Evolutionary conservation across 805 yeast species (phyloP), one percentile per base, ranked within the genome.

Genomic region (Pichia deserticola): DNA sequence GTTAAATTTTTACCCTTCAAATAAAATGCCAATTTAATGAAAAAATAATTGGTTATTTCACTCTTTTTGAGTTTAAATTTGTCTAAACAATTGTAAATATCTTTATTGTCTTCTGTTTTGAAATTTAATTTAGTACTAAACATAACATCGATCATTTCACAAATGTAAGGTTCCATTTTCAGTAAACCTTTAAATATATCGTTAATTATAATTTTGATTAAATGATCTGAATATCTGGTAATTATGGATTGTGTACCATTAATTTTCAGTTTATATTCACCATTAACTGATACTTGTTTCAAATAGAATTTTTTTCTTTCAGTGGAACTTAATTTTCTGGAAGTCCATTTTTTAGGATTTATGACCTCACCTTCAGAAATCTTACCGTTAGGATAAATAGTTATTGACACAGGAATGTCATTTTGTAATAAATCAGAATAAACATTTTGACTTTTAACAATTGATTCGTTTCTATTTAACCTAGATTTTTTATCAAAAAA

Each of bases 321-420:
- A 11, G 27, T 9, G 11, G 30, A 33, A 25, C 43, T 43, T 12
- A 53, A 40, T 33, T 45, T 53, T 20, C 34, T 39, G 0, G 13
- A 13, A n/a, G 37, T 43, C 5, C 12, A 27, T 11, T 33, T 25
- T 5, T 48, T 27, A 7, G 12, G 15, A 30, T 48, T 44, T 6
- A 28, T 6, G 20, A 44, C 40, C n/a, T 44, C 49, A 10, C 20
- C 20, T 20, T 44, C 48, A 28, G 25, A 11, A 40, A 38, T 42
- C 13, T 47, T 51, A 13, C 56, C 56, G 36, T 48, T 46, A 8
- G 56, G 56, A 30, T 53, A 53, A 32, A 53, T 36, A 5, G 47
- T 51, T 5, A 53, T 48, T 3, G 49, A 40, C 33, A 53, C 35
- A 27, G 49, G 36, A 46, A 47, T 35, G 3, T 35, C 28, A 35